Base-by-base conservation (phyloP, 441 rosid genomes). In the Monsonia emarginata region DNA sequence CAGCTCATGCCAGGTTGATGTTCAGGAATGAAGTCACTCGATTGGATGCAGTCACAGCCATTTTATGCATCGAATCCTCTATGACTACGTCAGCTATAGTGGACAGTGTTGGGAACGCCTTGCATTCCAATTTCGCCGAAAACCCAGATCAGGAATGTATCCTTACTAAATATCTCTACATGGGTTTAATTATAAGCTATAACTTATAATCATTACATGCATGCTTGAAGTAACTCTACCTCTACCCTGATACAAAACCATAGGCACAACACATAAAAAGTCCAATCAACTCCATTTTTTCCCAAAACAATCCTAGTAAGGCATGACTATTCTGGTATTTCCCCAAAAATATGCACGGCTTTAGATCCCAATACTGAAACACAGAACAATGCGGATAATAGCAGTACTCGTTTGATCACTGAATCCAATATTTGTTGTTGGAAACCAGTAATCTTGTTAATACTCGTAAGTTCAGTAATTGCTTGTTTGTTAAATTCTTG, bases 1-100 rank as follows among this genome's bases (percentile, higher is more conserved):
- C 85, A 94, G 96, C 92, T 65, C 98, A 94, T 80, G 98, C 98
- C 60, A 86, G 94, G 79, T 86, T 94, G 66, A 86, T 91, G 98
- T 94, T 86, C 83, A 89, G 98, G 82, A 84, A 88, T 36, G 90
- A 94, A 79, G 98, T 94, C 18, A 91, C 85, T 0, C 80, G 78
- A 64, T 69, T 85, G 58, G 97, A 94, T 79, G 97, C 97, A n/a
- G 82, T 94, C 71, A 83, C 95, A 57, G 95, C 96, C 77, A 82
- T 92, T 74, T 73, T 89, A 72, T 92, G 96, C 80, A 79, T 89
- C 11, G 91, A 92, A 79, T 92, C 93, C 57, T 92, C 96, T 56
- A 92, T 92, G 98, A 92, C 97, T 57, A 91, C 84, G 42, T 89
- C 95, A 0, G 97, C 92, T 67, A 94, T 94, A 1, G 91, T 94